phyloP scores from a whole-genome alignment of 148 eudicot genomes.

The Vaccinium darrowii region DNA sequence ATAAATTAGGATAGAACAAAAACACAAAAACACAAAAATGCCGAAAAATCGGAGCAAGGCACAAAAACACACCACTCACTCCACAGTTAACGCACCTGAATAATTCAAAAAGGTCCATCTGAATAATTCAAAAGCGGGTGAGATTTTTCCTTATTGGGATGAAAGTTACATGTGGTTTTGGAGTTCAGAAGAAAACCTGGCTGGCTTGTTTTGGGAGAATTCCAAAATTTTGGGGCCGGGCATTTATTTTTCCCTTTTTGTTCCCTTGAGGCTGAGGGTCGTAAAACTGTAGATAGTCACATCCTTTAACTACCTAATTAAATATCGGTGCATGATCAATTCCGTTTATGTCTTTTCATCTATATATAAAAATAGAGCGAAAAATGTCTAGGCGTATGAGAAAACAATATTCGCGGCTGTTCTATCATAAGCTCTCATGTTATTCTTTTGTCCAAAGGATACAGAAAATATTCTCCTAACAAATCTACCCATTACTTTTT shows the following conservation, averaged over 20 bases:
- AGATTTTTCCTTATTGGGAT: background rate
- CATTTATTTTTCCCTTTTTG: background rate
- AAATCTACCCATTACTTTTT: too few species aligned
- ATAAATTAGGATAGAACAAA: background rate
- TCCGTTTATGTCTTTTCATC: background rate
- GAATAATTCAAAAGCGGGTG: background rate
- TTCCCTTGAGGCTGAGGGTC: background rate
- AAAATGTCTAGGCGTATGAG: too few species aligned
- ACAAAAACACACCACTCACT: too few species aligned
- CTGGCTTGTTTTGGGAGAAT: conserved; percentile 1
- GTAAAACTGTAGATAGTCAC: background rate
- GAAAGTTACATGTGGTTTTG: background rate
- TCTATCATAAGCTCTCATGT: too few species aligned
- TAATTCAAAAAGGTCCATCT: too few species aligned
- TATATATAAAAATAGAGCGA: background rate
- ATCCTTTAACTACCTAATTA: background rate
- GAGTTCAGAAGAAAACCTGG: background rate
- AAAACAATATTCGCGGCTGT: too few species aligned
- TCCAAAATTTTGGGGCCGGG: background rate
- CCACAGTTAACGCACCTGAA: background rate
- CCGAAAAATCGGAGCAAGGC: background rate
- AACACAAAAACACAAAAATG: too few species aligned
- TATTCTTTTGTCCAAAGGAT: too few species aligned
- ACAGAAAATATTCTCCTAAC: too few species aligned
- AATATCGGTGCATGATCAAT: background rate